Evolutionary conservation across 2,329 filamentous ascomycete genomes (phyloP).

Genomic region (Ophiocordyceps camponoti-rufipedis): DNA sequence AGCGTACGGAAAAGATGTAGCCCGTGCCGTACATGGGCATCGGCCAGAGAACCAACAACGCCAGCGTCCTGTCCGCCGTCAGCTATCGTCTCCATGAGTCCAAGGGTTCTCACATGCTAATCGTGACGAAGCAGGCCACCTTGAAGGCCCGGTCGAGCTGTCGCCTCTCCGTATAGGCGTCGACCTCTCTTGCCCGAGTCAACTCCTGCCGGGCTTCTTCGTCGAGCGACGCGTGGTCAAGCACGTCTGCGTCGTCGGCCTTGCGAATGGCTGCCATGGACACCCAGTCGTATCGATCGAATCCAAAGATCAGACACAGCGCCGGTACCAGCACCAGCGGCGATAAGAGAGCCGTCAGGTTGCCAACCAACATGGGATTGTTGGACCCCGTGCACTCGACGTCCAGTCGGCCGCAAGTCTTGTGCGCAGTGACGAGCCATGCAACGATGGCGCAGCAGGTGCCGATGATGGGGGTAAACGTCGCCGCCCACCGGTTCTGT

Average conservation of each 20-base stretch:
- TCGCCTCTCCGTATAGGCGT: slow-evolving; percentile 25
- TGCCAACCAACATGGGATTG: slow-evolving; percentile 74
- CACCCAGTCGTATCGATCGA: slow-evolving; percentile 69
- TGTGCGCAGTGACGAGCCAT: slow-evolving; percentile 59
- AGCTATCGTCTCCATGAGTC: not conserved
- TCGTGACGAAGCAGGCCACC: slow-evolving; percentile 19
- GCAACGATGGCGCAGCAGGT: slow-evolving; percentile 48
- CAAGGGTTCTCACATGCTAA: slow-evolving; percentile 10
- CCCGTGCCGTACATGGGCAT: slow-evolving; percentile 76
- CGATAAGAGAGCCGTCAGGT: slow-evolving; percentile 64
- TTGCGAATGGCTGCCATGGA: slow-evolving; percentile 66
- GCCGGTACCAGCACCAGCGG: slow-evolving; percentile 59
- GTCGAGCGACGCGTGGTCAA: slow-evolving; percentile 17
- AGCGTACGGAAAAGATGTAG: slow-evolving; percentile 42
- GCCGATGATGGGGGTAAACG: slow-evolving; percentile 48
- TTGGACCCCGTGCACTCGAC: slow-evolving; percentile 66
- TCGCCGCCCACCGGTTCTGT: slow-evolving; percentile 57
- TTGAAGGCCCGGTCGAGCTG: slow-evolving; percentile 35
- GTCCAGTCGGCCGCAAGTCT: slow-evolving; percentile 46
- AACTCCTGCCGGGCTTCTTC: slow-evolving; percentile 5
- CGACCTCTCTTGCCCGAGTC: slow-evolving; percentile 3
- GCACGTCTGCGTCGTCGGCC: slow-evolving; percentile 48
- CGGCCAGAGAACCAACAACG: slow-evolving; percentile 69
- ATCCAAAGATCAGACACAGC: slow-evolving; percentile 41
- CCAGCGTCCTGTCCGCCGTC: slow-evolving; percentile 29